Evolutionary conservation across 2,329 filamentous ascomycete genomes (phyloP).

Genomic region (Septoria petroselini): DNA sequence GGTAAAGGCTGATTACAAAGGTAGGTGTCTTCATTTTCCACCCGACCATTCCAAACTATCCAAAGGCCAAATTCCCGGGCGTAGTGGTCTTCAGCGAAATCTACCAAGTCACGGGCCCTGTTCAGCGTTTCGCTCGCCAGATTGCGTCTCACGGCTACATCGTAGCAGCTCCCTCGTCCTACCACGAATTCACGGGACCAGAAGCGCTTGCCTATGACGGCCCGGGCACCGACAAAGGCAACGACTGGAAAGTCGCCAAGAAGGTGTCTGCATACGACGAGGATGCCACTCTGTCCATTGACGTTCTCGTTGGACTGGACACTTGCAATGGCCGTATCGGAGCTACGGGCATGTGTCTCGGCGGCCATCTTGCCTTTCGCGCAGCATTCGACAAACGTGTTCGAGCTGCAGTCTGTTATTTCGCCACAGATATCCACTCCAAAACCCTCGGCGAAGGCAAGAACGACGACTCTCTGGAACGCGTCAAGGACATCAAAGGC

Average conservation of each 20-base stretch:
- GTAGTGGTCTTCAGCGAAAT: constrained; percentile 91
- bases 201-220: constrained; percentile 82
- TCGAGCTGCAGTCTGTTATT: constrained; percentile 77
- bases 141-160: constrained; percentile 93
- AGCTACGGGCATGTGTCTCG: constrained; percentile 86
- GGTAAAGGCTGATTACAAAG: constrained; percentile 25
- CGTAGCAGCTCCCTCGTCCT: constrained; percentile 82
- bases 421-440: constrained; percentile 86
- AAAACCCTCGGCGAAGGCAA: constrained; percentile 69
- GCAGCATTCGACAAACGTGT: constrained; percentile 73
- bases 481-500: constrained; percentile 62
- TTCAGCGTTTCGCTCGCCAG: constrained; percentile 83
- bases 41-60: constrained; percentile 78
- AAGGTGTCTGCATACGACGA: constrained; percentile 80
- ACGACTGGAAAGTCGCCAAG: constrained; percentile 77
- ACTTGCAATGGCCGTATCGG: constrained; percentile 51
- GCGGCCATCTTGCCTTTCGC: constrained; percentile 78
- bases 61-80: constrained; percentile 83
- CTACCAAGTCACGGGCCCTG: constrained; percentile 85
- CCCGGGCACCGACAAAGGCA: constrained; percentile 82
- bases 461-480: constrained; percentile 59
- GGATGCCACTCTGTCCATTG: constrained; percentile 47
- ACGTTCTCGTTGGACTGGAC: constrained; percentile 41
- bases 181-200: constrained; percentile 88
- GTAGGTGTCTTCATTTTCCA: constrained; percentile 87